Base-by-base conservation (phyloP, 495 filamentous ascomycete species). In the Wilcoxina mikolae region DNA sequence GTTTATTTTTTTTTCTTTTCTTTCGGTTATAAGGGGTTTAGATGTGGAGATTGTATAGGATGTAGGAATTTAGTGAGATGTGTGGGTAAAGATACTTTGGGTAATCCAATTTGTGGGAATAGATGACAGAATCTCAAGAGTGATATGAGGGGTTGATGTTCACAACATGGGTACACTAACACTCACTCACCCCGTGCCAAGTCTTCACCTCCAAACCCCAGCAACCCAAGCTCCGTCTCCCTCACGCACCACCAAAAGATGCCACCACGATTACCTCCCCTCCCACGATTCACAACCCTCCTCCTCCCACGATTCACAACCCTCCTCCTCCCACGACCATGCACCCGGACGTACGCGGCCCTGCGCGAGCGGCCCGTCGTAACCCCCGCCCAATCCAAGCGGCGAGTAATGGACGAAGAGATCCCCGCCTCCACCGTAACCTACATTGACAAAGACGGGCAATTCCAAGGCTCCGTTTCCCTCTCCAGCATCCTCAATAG, bases 391-490 rank as follows among this genome's bases (percentile, higher is more conserved):
- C 46, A 15, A 7, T 2, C 12, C 3, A 15, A 11, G 24, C 15
- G 15, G 31, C 49, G 29, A 10, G 20, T 54, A 44, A 15, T 45
- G 3, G 51, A 54, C 41, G 51, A 54, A 45, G 39, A 20, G 25
- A 54, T 54, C 51, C 9, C 9, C 3, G 18, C 35, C 7, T 9
- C 12, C 7, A 44, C 23, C 11, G 39, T 54, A 23, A 43, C 72
- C 53, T 54, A 77, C 20, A 75, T 78, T 39, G 70, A 76, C 53
- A 65, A 69, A 3, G 57, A 68, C 20, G 69, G 68, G 31, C 55
- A 57, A 46, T 70, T 76, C 31, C 70, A 76, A 18, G 56, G 66
- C n/a, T 66, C 71, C 18, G 52, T 64, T 1, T 46, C 58, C 51
- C 64, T 76, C 7, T 48, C 52, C 4, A 49, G 69, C 18, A 64